A percentile compares a stretch with the other conserved stretches of the same genome.
Evolutionary conservation across 805 yeast species (phyloP).

Genomic region (Dipodascus geniculatus): DNA sequence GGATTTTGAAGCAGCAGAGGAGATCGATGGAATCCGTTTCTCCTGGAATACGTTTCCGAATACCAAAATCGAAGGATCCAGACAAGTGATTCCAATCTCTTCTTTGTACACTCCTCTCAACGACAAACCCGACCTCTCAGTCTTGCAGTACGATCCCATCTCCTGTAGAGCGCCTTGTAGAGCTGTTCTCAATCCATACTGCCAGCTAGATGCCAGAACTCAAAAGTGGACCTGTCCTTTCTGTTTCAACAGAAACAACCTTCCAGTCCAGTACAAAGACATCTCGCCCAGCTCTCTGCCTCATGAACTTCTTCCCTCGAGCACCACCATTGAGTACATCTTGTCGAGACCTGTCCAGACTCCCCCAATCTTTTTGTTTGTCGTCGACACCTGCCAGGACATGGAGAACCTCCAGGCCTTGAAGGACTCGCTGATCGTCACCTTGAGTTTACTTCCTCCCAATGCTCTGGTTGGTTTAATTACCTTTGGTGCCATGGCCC

Average conservation of each 20-base stretch:
- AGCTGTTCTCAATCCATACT: slow-evolving; percentile 77
- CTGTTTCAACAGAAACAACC: slow-evolving; percentile 64
- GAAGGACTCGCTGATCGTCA: slow-evolving; percentile 66
- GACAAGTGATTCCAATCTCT: slow-evolving; percentile 89
- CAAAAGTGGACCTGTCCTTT: slow-evolving; percentile 79
- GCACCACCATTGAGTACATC: slow-evolving; percentile 77
- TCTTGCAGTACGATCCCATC: slow-evolving; percentile 79
- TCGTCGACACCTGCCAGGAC: slow-evolving; percentile 83
- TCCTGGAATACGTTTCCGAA: slow-evolving; percentile 85
- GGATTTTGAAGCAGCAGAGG: slow-evolving; percentile 52
- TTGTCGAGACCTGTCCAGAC: slow-evolving; percentile 66
- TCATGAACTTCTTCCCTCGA: slow-evolving; percentile 54
- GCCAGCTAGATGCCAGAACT: slow-evolving; percentile 64
- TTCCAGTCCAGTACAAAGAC: slow-evolving; percentile 73
- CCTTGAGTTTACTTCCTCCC: slow-evolving; percentile 74
- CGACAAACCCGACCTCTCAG: slow-evolving; percentile 59
- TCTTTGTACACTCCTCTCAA: slow-evolving; percentile 91
- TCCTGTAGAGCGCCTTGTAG: slow-evolving; percentile 74
- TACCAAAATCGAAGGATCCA: slow-evolving; percentile 77
- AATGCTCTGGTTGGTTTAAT: slow-evolving; percentile 80
- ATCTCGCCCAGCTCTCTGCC: slow-evolving; percentile 71
- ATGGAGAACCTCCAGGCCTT: slow-evolving; percentile 75
- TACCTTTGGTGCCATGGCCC: slow-evolving; percentile 83
- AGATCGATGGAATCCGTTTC: slow-evolving; percentile 55
- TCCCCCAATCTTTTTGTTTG: slow-evolving; percentile 81